Percentiles rank a stretch among this genome's conserved stretches.
Evolutionary conservation across 2,329 filamentous ascomycete genomes (phyloP).

Genomic region (Pseudocercospora fuligena): DNA sequence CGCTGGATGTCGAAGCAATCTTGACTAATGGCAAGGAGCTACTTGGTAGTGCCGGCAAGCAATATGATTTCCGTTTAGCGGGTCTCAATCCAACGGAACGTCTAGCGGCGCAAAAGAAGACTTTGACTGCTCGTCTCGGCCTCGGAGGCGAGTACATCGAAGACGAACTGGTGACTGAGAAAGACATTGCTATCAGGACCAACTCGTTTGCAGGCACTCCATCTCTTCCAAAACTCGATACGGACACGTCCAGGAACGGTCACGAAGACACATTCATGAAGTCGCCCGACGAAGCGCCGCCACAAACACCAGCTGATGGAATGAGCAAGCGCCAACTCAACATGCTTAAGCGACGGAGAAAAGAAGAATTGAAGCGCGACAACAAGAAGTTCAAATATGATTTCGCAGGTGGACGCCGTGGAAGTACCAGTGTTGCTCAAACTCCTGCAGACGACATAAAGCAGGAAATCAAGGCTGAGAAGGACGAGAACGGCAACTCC

Average conservation of each 20-base stretch:
- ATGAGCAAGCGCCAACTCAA: constrained; percentile 94
- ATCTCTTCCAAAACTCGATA: constrained; percentile 56
- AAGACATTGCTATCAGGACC: constrained; percentile 60
- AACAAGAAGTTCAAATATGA: constrained; percentile 82
- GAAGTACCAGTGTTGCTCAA: constrained; percentile 63
- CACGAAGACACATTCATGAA: constrained; percentile 33
- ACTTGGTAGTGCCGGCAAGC: constrained; percentile 77
- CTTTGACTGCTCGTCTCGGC: constrained; percentile 78
- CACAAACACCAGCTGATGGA: constrained; percentile 38
- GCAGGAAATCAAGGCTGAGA: constrained; percentile 61
- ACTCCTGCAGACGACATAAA: constrained; percentile 62
- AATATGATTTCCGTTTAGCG: constrained; percentile 83
- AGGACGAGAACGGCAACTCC: constrained; percentile 54
- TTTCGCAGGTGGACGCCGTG: constrained; percentile 66
- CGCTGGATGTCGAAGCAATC: constrained; percentile 77
- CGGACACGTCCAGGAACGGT: constrained; percentile 52
- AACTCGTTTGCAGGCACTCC: constrained; percentile 44
- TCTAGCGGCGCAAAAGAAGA: constrained; percentile 87
- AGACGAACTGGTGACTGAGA: constrained; percentile 75
- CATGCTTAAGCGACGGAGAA: constrained; percentile 90
- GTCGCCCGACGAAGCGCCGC: constrained; percentile 38
- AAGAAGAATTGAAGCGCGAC: constrained; percentile 84
- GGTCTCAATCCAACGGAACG: constrained; percentile 80
- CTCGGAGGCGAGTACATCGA: constrained; percentile 83
- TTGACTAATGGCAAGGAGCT: constrained; percentile 83